Conservation (phyloP, 768 basidiomycete genomes). For the Suillus bovinus region DNA sequence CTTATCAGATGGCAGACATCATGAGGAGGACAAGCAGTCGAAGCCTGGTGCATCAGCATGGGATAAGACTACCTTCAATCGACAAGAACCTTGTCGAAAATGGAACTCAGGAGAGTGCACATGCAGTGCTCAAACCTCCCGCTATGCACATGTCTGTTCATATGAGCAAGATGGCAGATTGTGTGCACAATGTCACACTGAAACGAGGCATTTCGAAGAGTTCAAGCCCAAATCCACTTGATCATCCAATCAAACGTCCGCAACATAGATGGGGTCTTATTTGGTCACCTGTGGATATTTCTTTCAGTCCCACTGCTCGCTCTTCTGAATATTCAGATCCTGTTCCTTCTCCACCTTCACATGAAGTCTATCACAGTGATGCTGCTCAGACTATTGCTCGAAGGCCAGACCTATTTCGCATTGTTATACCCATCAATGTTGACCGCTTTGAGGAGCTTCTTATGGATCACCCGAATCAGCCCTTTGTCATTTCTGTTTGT, state of each 20-base stretch:
- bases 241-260: neutral
- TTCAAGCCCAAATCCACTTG: neutral
- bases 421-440: constrained; percentile 31
- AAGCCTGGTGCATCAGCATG: neutral
- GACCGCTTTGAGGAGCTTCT: constrained; percentile 24
- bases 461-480: constrained; percentile 28
- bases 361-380: neutral
- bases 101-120: neutral
- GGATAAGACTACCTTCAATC: neutral
- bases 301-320: neutral
- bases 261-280: neutral
- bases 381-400: neutral
- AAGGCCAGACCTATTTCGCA: constrained; percentile 8
- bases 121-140: neutral
- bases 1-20: neutral
- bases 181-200: neutral
- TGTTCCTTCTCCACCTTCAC: neutral
- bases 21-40: neutral
- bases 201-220: neutral
- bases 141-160: neutral
- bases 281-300: neutral
- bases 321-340: neutral
- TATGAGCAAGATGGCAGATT: neutral
- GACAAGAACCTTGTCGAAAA: neutral
- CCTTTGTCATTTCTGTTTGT: constrained; percentile 30